A percentile compares a stretch with the other conserved stretches of the same genome.
phyloP scores from a whole-genome alignment of 225 moss, liverwort and hornwort species.

The Rhytidiadelphus loreus region DNA sequence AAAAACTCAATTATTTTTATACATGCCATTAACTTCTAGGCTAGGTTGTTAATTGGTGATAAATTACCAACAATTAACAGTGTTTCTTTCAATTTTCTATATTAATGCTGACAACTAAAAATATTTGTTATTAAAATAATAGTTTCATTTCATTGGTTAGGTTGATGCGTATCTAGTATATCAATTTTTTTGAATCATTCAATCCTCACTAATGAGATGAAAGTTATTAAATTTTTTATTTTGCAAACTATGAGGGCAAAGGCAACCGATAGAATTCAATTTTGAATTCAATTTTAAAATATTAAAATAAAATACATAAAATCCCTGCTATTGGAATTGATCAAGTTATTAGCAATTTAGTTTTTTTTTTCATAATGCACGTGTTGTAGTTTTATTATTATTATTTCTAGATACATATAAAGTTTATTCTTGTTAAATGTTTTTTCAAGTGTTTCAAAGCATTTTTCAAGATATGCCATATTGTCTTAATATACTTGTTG shows the following conservation, averaged over 20 bases:
- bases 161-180: neutral
- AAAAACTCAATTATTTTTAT: neutral
- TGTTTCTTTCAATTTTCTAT: neutral
- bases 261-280: neutral
- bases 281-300: neutral
- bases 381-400: neutral
- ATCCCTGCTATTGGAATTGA: neutral
- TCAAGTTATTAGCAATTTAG: neutral
- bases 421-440: neutral
- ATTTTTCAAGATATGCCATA: neutral
- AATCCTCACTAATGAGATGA: neutral
- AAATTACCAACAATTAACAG: neutral
- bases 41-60: accelerated
- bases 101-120: accelerated
- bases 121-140: neutral
- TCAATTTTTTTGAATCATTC: no score
- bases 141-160: neutral
- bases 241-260: neutral
- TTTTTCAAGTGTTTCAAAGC: neutral
- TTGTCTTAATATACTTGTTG: neutral
- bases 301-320: neutral
- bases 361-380: neutral
- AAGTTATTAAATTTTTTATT: neutral
- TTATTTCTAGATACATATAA: neutral
- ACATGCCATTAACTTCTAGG: accelerated